These are phyloP conservation scores for Syzygium oleosum DNA, from an alignment of 345 rosid species.

Conservation along the genomic window DNA sequence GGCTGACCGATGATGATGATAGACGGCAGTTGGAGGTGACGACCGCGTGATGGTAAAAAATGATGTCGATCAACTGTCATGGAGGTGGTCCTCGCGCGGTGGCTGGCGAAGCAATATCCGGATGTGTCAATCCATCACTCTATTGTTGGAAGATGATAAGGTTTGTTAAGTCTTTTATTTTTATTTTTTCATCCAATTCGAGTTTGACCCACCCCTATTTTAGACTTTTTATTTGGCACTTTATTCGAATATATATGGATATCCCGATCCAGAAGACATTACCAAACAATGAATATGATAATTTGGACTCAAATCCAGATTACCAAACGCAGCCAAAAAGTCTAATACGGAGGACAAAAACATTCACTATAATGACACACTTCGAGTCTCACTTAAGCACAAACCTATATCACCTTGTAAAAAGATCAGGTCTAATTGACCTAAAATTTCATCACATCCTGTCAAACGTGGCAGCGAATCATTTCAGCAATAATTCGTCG, in stretches of 20 bases:
- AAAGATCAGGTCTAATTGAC: background rate
- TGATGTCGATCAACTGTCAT: no score
- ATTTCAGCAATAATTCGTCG: background rate
- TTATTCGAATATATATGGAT: background rate
- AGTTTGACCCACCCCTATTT: accelerated
- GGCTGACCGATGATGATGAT: background rate
- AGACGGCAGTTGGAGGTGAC: background rate
- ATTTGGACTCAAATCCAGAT: background rate
- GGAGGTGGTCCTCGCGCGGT: no score
- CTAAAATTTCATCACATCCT: background rate
- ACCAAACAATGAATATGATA: background rate
- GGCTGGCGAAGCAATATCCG: no score
- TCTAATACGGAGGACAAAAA: background rate
- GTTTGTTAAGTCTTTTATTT: background rate
- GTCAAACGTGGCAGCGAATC: background rate
- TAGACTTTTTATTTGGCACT: accelerated
- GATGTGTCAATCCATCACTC: background rate
- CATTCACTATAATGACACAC: background rate
- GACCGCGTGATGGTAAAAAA: no score
- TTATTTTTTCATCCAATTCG: background rate
- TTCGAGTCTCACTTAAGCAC: background rate
- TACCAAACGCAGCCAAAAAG: background rate
- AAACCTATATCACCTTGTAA: background rate
- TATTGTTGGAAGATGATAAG: background rate
- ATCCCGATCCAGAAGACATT: accelerated